phyloP scores from a whole-genome alignment of 306 rosid species.

The Hylodesmum podocarpum region DNA sequence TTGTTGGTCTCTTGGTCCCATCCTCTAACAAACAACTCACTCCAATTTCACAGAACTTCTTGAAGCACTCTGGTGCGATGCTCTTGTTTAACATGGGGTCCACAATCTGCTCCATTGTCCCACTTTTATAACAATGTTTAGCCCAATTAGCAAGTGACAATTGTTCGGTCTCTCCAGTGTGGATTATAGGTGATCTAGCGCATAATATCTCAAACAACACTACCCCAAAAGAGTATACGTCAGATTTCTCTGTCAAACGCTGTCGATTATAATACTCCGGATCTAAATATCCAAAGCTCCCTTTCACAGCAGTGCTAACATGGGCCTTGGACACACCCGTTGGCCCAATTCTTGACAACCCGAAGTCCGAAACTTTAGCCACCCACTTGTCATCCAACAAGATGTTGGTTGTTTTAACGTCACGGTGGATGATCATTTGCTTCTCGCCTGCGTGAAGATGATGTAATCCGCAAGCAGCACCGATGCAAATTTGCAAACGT shows the following conservation, averaged over 20 bases:
- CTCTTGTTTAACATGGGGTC: no score
- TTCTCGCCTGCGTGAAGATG: no score
- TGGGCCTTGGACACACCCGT: conserved; percentile 24
- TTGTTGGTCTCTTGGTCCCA: no score
- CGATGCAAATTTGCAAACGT: conserved; percentile 42
- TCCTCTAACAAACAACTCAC: no score
- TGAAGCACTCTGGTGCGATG: no score
- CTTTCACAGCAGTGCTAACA: conserved; percentile 25
- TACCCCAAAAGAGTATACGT: conserved; percentile 64
- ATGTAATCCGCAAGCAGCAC: conserved; percentile 44
- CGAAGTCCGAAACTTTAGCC: conserved; percentile 43
- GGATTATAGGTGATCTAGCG: conserved; percentile 37
- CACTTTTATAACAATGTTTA: neutral
- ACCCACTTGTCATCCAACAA: no score
- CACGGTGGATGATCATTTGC: no score
- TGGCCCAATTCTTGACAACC: conserved; percentile 47
- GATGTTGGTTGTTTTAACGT: no score
- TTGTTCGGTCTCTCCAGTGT: neutral
- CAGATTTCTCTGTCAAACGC: conserved; percentile 26
- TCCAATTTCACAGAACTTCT: no score
- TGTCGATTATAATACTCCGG: neutral
- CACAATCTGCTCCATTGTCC: no score
- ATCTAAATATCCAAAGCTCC: neutral
- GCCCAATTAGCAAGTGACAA: conserved; percentile 22
- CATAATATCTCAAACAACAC: conserved; percentile 60